Conservation (phyloP, 345 rosid species). For the Heritiera littoralis region DNA sequence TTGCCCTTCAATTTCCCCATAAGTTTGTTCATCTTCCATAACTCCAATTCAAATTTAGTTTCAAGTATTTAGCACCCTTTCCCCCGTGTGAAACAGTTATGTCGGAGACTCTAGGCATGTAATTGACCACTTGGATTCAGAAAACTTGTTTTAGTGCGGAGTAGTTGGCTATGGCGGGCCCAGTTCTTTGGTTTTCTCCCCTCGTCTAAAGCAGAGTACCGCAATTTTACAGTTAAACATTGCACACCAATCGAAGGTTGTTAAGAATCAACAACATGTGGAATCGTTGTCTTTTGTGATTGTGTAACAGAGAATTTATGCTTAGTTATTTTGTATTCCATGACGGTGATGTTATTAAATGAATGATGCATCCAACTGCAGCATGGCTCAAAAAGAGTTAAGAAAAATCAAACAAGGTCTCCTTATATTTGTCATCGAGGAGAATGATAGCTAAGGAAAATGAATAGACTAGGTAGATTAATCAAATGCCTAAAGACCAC, state of each 20-base stretch:
- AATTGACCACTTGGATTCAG: neutral
- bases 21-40: slow-evolving; percentile 11
- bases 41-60: neutral
- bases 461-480: too few relatives aligned
- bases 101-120: neutral
- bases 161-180: neutral
- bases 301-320: neutral
- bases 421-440: neutral
- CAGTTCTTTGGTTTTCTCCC: neutral
- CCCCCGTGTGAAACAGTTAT: neutral
- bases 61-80: neutral
- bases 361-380: too few relatives aligned
- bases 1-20: slow-evolving; percentile 14
- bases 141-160: slow-evolving; percentile 16
- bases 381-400: too few relatives aligned
- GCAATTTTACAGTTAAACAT: neutral
- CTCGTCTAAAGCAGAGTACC: neutral
- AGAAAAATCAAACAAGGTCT: neutral
- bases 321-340: neutral
- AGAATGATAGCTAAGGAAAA: neutral
- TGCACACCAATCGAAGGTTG: too few relatives aligned
- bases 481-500: too few relatives aligned
- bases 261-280: neutral
- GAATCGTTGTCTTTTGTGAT: neutral
- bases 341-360: neutral